A percentile compares a stretch with the other conserved stretches of the same genome.
Conservation (phyloP, 345 rosid species). For the Salix arbutifolia region DNA sequence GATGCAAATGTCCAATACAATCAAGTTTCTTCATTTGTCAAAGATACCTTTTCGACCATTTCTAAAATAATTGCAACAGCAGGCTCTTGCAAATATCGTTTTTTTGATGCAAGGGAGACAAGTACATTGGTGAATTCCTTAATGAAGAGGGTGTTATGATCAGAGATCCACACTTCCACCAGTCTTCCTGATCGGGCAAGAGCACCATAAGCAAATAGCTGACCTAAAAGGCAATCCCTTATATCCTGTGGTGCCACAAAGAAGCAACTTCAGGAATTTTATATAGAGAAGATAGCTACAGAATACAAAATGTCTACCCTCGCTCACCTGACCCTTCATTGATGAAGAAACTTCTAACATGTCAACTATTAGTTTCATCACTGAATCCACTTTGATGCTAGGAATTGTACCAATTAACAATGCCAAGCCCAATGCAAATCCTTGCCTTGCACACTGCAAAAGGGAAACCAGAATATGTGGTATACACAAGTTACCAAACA, state of each 20-base stretch:
- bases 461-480: neutral
- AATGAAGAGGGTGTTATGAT: conserved; percentile 46
- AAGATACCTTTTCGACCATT: conserved; percentile 68
- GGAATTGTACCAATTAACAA: conserved; percentile 47
- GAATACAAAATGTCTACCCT: neutral
- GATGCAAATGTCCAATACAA: neutral
- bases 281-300: neutral
- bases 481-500: conserved; percentile 2
- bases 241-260: conserved; percentile 55
- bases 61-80: conserved; percentile 65
- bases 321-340: conserved; percentile 89
- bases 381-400: conserved; percentile 56
- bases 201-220: conserved; percentile 87
- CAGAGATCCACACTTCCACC: conserved; percentile 50
- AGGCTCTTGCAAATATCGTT: conserved; percentile 90
- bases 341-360: conserved; percentile 77
- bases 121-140: conserved; percentile 61
- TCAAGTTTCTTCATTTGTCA: neutral
- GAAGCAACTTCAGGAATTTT: conserved; percentile 5
- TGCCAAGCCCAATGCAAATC: conserved; percentile 87
- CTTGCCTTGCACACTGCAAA: conserved; percentile 90
- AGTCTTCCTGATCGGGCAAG: conserved; percentile 74
- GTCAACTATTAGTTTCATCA: conserved; percentile 66
- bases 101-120: conserved; percentile 66
- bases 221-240: conserved; percentile 83